Conservation (phyloP, 805 yeast species). For the Ogataea paraovalis region DNA sequence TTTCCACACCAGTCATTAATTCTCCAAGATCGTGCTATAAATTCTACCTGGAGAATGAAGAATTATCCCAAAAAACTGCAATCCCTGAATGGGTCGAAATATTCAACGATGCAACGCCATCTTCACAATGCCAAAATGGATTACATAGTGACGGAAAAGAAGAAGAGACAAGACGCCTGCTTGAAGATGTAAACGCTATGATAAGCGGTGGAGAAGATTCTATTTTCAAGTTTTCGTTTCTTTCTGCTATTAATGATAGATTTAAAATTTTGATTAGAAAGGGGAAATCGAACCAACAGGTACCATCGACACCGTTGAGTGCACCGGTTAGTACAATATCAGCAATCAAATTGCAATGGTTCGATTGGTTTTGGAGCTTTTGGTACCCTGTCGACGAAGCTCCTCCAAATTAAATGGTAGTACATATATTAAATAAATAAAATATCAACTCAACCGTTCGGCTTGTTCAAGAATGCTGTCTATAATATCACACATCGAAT, state of each 20-base stretch:
- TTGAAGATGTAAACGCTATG: no score
- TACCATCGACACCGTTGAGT: no score
- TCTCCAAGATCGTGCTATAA: constrained; percentile 11
- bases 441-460: not conserved
- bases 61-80: no score
- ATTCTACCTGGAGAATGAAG: constrained; percentile 12
- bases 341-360: constrained; percentile 4
- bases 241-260: no score
- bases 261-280: no score
- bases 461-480: constrained; percentile 32
- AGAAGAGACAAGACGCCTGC: no score
- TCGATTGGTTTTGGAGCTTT: constrained; percentile 23
- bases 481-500: constrained; percentile 48
- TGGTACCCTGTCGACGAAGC: constrained; percentile 20
- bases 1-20: not conserved
- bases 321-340: not conserved
- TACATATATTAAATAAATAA: no score
- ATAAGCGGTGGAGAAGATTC: no score
- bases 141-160: no score
- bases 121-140: no score
- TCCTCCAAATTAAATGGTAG: constrained; percentile 2
- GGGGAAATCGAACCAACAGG: no score
- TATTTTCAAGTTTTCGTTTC: no score
- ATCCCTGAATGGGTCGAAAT: constrained; percentile 18
- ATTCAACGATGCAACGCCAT: constrained; percentile 7